Conservation (phyloP, 2,329 filamentous ascomycete genomes). For the Allantophomopsis lycopodina region DNA sequence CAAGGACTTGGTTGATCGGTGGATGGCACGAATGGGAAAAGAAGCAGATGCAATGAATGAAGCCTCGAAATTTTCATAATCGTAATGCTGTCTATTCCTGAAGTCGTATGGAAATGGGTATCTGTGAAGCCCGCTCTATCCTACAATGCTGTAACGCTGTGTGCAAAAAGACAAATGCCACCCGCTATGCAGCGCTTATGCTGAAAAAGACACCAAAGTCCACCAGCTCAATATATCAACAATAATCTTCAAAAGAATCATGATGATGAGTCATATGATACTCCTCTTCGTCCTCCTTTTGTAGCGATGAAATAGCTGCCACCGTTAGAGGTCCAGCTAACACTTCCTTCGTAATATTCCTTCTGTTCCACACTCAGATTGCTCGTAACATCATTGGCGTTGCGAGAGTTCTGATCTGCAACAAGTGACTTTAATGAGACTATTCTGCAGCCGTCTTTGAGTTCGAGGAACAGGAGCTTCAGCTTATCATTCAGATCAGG, state of each 20-base stretch:
- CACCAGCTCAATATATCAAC: too few relatives aligned
- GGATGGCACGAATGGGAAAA: constrained; percentile 77
- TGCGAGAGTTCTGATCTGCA: constrained; percentile 56
- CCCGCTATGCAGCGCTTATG: neutral
- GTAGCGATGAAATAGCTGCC: constrained; percentile 84
- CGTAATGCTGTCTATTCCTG: neutral
- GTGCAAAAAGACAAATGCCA: neutral
- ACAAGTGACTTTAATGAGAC: constrained; percentile 90
- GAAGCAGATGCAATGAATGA: constrained; percentile 83
- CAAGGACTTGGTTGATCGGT: constrained; percentile 75
- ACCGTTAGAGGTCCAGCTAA: constrained; percentile 81
- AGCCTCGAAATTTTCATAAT: constrained; percentile 29
- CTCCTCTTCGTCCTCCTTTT: constrained; percentile 25
- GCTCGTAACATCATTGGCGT: constrained; percentile 68
- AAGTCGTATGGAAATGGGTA: too few relatives aligned
- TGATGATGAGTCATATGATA: too few relatives aligned
- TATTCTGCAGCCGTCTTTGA: constrained; percentile 82
- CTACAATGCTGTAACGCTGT: too few relatives aligned
- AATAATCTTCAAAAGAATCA: too few relatives aligned
- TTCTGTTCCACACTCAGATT: constrained; percentile 65
- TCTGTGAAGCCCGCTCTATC: too few relatives aligned
- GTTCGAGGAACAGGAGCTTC: constrained; percentile 79
- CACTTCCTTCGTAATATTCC: constrained; percentile 53
- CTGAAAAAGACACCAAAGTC: too few relatives aligned
- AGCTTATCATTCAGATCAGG: constrained; percentile 75